These are phyloP conservation scores for Bondarzewia mesenterica DNA, from an alignment of 1,284 basidiomycete genomes.

Conservation along the genomic window DNA sequence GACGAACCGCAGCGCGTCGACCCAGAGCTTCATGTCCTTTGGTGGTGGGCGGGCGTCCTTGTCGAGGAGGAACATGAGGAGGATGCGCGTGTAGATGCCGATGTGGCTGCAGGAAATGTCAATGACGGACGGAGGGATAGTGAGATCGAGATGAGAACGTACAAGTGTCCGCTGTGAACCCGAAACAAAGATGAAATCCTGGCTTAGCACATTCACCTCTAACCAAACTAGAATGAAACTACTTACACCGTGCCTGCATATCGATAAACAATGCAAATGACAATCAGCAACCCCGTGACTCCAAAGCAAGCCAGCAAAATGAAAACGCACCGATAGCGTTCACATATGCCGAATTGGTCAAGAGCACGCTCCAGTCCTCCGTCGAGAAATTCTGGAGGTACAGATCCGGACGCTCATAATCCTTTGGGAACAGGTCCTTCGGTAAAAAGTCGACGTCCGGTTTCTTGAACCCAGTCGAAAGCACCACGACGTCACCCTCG, in stretches of 20 bases:
- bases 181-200: slow-evolving; percentile 6
- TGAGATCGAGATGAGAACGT: slow-evolving; percentile 15
- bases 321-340: slow-evolving; percentile 37
- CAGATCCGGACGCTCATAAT: slow-evolving; percentile 48
- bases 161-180: slow-evolving; percentile 30
- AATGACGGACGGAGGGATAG: no score
- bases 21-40: slow-evolving; percentile 59
- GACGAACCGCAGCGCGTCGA: slow-evolving; percentile 50
- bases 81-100: slow-evolving; percentile 50
- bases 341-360: slow-evolving; percentile 52
- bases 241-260: slow-evolving; percentile 22
- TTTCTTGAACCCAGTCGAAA: slow-evolving; percentile 55
- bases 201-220: neutral
- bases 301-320: neutral
- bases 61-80: slow-evolving; percentile 52
- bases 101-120: slow-evolving; percentile 31
- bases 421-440: slow-evolving; percentile 51
- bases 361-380: slow-evolving; percentile 47
- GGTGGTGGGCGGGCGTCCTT: slow-evolving; percentile 38
- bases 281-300: neutral
- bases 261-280: neutral
- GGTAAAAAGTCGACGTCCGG: slow-evolving; percentile 50
- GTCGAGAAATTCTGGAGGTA: slow-evolving; percentile 61
- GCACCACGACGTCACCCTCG: slow-evolving; percentile 47
- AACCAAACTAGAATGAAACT: slow-evolving; percentile 1